Evolutionary conservation across 2,329 filamentous ascomycete genomes (phyloP).

Genomic region (Ceratocystis destructans): DNA sequence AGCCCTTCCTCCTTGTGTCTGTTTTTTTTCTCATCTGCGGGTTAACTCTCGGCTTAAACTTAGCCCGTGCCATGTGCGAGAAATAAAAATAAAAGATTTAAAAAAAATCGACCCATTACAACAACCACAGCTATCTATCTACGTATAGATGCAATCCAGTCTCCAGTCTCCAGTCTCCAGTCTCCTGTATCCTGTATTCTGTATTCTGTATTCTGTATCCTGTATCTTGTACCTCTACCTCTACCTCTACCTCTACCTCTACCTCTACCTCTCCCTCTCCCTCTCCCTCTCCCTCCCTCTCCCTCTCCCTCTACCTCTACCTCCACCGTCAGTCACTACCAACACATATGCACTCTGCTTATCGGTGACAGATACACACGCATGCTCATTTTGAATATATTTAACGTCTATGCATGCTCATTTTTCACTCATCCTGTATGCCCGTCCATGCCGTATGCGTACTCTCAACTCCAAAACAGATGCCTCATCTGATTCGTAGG

Average conservation of each 20-base stretch:
- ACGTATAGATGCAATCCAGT: not conserved
- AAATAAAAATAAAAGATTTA: not conserved
- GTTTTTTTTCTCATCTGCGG: not conserved
- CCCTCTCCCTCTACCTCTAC: too few species aligned
- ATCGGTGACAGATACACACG: not conserved
- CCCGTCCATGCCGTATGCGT: not conserved
- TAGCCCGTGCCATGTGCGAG: constrained; percentile 7
- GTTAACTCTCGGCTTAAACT: constrained; percentile 9
- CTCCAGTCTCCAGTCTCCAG: too few species aligned
- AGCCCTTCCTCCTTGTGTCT: not conserved
- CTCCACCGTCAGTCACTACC: not conserved
- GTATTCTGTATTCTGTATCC: too few species aligned
- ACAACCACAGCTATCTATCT: not conserved
- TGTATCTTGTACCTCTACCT: too few species aligned
- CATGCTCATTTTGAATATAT: not conserved
- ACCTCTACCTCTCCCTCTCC: too few species aligned
- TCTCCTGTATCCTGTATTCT: too few species aligned
- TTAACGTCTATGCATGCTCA: not conserved
- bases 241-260: too few species aligned
- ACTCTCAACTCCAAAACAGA: not conserved
- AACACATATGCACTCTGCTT: not conserved
- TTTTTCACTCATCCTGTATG: not conserved
- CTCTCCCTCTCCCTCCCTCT: too few species aligned
- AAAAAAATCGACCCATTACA: not conserved
- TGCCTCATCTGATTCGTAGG: not conserved